These are phyloP conservation scores for Colletotrichum somersetense DNA, from an alignment of 2,329 filamentous ascomycete species.

Conservation along the genomic window DNA sequence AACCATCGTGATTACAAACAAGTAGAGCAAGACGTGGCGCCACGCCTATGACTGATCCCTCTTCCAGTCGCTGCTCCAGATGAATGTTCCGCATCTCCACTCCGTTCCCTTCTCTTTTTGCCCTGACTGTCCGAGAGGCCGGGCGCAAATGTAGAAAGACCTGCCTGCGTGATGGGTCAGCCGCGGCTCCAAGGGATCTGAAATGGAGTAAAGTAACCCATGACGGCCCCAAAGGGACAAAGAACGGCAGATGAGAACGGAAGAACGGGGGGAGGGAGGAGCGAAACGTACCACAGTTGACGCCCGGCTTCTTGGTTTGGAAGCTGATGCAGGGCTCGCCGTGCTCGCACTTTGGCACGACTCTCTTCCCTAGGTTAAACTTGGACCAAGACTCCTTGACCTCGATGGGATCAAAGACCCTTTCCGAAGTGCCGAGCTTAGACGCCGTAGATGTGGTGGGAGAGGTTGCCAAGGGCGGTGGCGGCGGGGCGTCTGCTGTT, in stretches of 20 bases:
- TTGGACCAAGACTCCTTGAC: conserved; percentile 88
- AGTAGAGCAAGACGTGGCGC: background rate
- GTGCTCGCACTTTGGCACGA: conserved; percentile 86
- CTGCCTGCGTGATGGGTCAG: conserved; percentile 58
- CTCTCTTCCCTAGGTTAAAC: conserved; percentile 77
- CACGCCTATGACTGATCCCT: conserved; percentile 40
- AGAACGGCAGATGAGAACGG: background rate
- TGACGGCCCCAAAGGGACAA: background rate
- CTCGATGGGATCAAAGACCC: conserved; percentile 75
- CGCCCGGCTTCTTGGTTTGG: conserved; percentile 88
- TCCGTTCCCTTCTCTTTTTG: conserved; percentile 86
- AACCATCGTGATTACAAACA: background rate
- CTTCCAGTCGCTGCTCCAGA: conserved; percentile 74
- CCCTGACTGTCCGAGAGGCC: conserved; percentile 86
- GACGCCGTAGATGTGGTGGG: background rate
- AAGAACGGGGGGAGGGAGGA: conserved; percentile 20
- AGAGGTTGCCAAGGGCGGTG: background rate
- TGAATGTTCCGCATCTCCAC: conserved; percentile 91
- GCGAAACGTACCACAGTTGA: conserved; percentile 75
- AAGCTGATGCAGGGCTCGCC: conserved; percentile 86
- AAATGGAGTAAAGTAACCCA: background rate
- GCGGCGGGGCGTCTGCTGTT: background rate
- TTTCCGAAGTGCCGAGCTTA: conserved; percentile 48
- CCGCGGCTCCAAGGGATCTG: conserved; percentile 4
- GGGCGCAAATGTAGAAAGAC: conserved; percentile 73